Base-by-base conservation (phyloP, 441 rosid genomes). In the Sinapis alba region DNA sequence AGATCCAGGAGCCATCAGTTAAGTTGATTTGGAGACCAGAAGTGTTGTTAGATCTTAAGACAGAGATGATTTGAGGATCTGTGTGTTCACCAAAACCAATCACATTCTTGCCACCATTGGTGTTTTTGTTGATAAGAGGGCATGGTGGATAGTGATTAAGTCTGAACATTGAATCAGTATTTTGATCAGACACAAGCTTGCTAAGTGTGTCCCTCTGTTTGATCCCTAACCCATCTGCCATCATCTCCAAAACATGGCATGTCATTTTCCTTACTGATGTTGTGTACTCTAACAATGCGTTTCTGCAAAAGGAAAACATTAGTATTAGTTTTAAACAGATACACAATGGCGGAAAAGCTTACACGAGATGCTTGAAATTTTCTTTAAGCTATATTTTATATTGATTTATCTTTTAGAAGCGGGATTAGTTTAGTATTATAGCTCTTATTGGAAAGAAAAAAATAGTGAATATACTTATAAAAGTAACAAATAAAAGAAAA, bases 11-110 rank as follows among this genome's bases (percentile, higher is more conserved):
- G 10, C 87, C 87, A 12, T 87, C 88, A 56, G 57, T 62, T 38
- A 82, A 77, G 61, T 77, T 82, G 61, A 87, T 87, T 69, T 87
- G 87, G 26, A 87, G 84, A 20, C 90, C 90, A 57, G 84, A 82
- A 32, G 82, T 82, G 83, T 83, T 85, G 65, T 87, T 87, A 62
- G 90, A 87, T 77, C 88, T 79, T 7, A 87, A 69, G 45, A 84
- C 84, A 26, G 91, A 87, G 54, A 87, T 83, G 68, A 87, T 82
- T 7, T 87, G 90, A 50, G 91, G 91, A 74, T 87, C 91, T 10
- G 91, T 87, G 65, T 86, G 89, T 74, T 85, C 91, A 1, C 91
- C 91, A 80, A 87, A 87, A n/a, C 89, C 88, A 26, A 85, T 84
- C 79, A 74, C 78, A 70, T 79, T 79, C 66, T 68, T 62, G n/a